Base-by-base conservation (phyloP, 2,329 filamentous ascomycete genomes). In the Phialophora tarda region DNA sequence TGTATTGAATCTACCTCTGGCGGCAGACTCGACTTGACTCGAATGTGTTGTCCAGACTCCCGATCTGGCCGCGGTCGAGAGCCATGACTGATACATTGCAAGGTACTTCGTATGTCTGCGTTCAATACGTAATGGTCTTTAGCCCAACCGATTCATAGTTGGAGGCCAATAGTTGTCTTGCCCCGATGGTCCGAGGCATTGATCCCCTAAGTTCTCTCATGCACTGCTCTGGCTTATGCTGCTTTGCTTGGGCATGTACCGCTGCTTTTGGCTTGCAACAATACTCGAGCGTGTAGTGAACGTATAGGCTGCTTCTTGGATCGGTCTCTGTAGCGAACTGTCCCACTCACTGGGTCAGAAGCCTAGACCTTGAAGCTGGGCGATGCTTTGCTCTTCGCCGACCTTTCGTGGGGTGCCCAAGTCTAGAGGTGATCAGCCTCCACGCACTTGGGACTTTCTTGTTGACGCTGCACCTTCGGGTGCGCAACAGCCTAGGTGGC, bases 361-460 rank as follows among this genome's bases (percentile, higher is more conserved):
- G 47, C 21, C 21, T 14, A 51, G 47, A 26, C 24, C 24, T 26
- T 12, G 8, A 21, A 50, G 56, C 7, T 21, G 21, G 59, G 10
- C 10, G 48, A 28, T 55, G 14, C 34, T 48, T 62, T 32, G 48
- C 59, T 21, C 34, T 21, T 55, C 50, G 47, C 47, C 47, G 47
- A 51, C 30, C 53, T 56, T 54, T 28, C 26, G 17, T 11, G 58
- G 59, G 30, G 23, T 61, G 48, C 14, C 63, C 57, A 38, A 62
- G 34, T 53, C 58, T 38, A 58, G 41, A 58, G 63, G 50, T 56
- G 58, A 65, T 66, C 64, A 66, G 55, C 21, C 64, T 59, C 59
- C 26, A 30, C 17, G 59, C 17, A 14, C 47, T 34, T 38, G 59
- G 64, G 54, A 23, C 23, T 48, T n/a, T 32, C 12, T 32, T 28